Percentiles rank a stretch among this genome's conserved stretches.
Evolutionary conservation across 1,139 yeast species (phyloP).

Genomic region (Candida buenavistaensis): DNA sequence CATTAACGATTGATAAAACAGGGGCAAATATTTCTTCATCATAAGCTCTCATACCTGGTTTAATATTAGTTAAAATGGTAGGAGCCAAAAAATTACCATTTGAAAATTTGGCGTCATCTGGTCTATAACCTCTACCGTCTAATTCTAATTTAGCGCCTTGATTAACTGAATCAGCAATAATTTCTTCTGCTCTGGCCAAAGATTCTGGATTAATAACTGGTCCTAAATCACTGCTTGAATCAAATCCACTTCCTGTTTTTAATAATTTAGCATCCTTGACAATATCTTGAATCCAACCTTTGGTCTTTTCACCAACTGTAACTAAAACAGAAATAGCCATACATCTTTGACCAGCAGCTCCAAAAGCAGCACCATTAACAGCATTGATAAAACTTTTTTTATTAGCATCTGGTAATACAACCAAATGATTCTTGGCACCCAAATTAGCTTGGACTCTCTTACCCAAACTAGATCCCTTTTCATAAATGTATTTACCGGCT

Average conservation of each 20-base stretch:
- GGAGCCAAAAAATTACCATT: slow-evolving; percentile 79
- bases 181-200: slow-evolving; percentile 52
- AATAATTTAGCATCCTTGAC: slow-evolving; percentile 58
- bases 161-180: slow-evolving; percentile 56
- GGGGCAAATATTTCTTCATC: slow-evolving; percentile 81
- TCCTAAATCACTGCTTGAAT: slow-evolving; percentile 61
- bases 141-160: slow-evolving; percentile 61
- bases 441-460: slow-evolving; percentile 77
- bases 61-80: slow-evolving; percentile 62
- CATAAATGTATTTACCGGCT: slow-evolving; percentile 74
- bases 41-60: slow-evolving; percentile 70
- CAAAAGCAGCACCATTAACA: slow-evolving; percentile 75
- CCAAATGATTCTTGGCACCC: slow-evolving; percentile 79
- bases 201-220: slow-evolving; percentile 69
- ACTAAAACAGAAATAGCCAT: slow-evolving; percentile 79
- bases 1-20: slow-evolving; percentile 63
- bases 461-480: slow-evolving; percentile 66
- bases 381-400: slow-evolving; percentile 66
- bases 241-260: slow-evolving; percentile 69
- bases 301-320: slow-evolving; percentile 66
- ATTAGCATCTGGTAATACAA: slow-evolving; percentile 73
- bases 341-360: slow-evolving; percentile 86
- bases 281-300: slow-evolving; percentile 64
- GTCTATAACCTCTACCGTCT: slow-evolving; percentile 61
- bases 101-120: slow-evolving; percentile 45